Evolutionary conservation across 1,139 yeast genomes (phyloP).

Genomic region (Wickerhamiella infanticola): DNA sequence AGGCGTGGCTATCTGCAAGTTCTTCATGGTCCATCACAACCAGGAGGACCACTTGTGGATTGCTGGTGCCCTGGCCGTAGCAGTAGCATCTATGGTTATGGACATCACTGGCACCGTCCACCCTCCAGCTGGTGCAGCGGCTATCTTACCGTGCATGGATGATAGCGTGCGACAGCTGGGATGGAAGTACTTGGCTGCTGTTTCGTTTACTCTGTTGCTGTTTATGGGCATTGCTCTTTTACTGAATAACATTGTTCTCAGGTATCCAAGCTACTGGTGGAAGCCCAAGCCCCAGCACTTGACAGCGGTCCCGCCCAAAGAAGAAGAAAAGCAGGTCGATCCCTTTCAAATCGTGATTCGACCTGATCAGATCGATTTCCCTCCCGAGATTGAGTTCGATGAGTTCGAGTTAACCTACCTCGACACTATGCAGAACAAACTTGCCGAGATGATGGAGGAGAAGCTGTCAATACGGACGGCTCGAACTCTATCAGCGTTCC

Average conservation of each 20-base stretch:
- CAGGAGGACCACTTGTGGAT: slow-evolving; percentile 37
- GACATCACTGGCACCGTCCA: slow-evolving; percentile 44
- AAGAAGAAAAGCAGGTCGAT: background rate
- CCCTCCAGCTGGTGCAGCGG: slow-evolving; percentile 68
- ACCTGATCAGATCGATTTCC: background rate
- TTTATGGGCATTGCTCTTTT: slow-evolving; percentile 39
- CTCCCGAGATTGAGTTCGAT: background rate
- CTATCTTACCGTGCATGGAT: slow-evolving; percentile 43
- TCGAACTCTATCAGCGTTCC: background rate
- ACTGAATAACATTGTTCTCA: slow-evolving; percentile 39
- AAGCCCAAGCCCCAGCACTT: background rate
- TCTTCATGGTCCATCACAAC: slow-evolving; percentile 27
- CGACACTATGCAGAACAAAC: background rate
- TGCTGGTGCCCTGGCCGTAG: slow-evolving; percentile 48
- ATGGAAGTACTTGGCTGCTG: slow-evolving; percentile 55
- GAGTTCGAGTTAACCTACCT: background rate
- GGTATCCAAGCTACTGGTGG: slow-evolving; percentile 47
- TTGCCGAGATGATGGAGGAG: background rate
- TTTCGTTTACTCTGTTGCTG: slow-evolving; percentile 36
- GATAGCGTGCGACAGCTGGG: slow-evolving; percentile 35
- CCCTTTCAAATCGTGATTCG: background rate
- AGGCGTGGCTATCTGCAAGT: slow-evolving; percentile 41
- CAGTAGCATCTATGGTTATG: slow-evolving; percentile 41
- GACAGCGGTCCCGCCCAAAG: background rate
- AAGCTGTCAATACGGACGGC: background rate